Base-by-base conservation (phyloP, 225 moss, liverwort and hornwort genomes). In the Anthoceros angustus region DNA sequence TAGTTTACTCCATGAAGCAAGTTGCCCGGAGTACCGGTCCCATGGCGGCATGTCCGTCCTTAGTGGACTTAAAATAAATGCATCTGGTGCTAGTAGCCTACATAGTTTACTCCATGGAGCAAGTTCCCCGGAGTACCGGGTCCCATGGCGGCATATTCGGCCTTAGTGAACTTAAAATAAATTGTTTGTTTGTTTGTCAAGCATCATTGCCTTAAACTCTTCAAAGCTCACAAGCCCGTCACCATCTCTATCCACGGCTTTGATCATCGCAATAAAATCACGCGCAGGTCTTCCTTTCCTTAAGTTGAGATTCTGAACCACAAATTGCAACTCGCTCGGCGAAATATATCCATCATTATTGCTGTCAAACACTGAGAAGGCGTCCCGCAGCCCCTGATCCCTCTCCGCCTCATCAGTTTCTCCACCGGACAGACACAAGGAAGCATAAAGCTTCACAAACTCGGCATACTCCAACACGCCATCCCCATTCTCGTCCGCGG, bases 321-420 rank as follows among this genome's bases (percentile, higher is more conserved):
- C 64, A 16, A 42, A 26, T 10, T 61, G 66, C 40, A 71, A 65
- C 40, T 71, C 71, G 26, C 39, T 43, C 11, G 71, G 48, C 32
- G 71, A 65, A 11, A 71, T 71, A n/a, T 25, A 46, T 7, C 71
- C 71, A 20, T 71, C 65, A 24, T 40, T 71, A 39, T 71, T 64
- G 20, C 41, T 50, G 38, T 71, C 71, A 40, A 71, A 71, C 45
- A 71, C 41, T 12, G 46, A 39, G 70, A 92, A 88, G 24, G 88
- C 92, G 24, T 84, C 83, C 42, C 75, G 23, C 62, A 75, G 25
- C 42, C 75, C 80, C 21, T 81, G 79, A 12, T 42, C 68, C 40
- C 63, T 0, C 20, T 70, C 68, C 43, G 39, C 71, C 26, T 62
- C 73, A 50, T 75, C 78, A 10, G 42, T 1, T 0, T 11, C 73